Percentiles rank a stretch among this genome's conserved stretches.
Evolutionary conservation across 139 green algal genomes (phyloP).

Genomic region (Nannochloris sp.): DNA sequence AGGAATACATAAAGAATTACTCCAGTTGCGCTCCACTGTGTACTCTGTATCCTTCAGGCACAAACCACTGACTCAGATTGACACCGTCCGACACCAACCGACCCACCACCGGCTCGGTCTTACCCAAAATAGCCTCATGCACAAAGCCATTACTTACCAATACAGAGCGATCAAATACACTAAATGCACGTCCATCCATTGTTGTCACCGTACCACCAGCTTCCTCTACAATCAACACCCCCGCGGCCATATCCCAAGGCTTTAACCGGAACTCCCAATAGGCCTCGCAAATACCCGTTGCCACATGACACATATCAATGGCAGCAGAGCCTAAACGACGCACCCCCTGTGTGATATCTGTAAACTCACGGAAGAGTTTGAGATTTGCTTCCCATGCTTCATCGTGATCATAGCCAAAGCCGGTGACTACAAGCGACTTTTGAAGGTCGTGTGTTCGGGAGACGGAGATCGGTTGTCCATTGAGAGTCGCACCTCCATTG

Average conservation of each 20-base stretch:
- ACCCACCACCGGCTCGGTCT: slow-evolving; percentile 23
- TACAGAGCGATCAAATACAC: slow-evolving; percentile 60
- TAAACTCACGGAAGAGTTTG: slow-evolving; percentile 85
- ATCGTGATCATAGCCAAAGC: slow-evolving; percentile 82
- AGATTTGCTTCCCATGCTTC: slow-evolving; percentile 78
- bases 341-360: slow-evolving; percentile 70
- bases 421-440: slow-evolving; percentile 63
- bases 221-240: slow-evolving; percentile 59
- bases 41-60: slow-evolving; percentile 35
- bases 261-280: slow-evolving; percentile 74
- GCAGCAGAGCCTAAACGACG: slow-evolving; percentile 77
- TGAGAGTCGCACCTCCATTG: slow-evolving; percentile 60
- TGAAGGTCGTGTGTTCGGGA: slow-evolving; percentile 20
- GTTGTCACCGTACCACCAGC: slow-evolving; percentile 63
- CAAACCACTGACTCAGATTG: slow-evolving; percentile 52
- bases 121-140: slow-evolving; percentile 37
- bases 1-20: slow-evolving; percentile 6
- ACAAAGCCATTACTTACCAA: slow-evolving; percentile 42
- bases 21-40: slow-evolving; percentile 27
- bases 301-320: slow-evolving; percentile 87
- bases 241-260: slow-evolving; percentile 67
- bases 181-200: slow-evolving; percentile 62
- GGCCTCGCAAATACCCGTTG: slow-evolving; percentile 51
- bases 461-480: slow-evolving; percentile 54
- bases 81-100: slow-evolving; percentile 26